These are phyloP conservation scores for Aureobasidium sp. DNA, from an alignment of 2,329 filamentous ascomycete species.

Conservation along the genomic window DNA sequence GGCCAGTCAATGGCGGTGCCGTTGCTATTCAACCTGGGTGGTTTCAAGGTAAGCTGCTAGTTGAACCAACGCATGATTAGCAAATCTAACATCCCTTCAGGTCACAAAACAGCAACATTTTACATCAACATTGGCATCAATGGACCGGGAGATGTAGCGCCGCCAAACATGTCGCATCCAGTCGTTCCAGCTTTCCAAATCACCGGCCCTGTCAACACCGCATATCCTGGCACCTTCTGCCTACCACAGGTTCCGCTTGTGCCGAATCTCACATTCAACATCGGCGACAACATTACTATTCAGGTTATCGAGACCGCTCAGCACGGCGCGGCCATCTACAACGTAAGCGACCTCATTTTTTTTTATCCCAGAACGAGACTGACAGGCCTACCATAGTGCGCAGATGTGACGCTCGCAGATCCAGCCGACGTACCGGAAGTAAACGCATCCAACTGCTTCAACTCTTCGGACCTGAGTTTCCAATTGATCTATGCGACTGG, in stretches of 20 bases:
- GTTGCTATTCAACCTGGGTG: slow-evolving; percentile 87
- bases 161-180: slow-evolving; percentile 76
- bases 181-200: slow-evolving; percentile 80
- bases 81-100: not conserved
- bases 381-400: slow-evolving; percentile 55
- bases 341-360: slow-evolving; percentile 44
- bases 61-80: not conserved
- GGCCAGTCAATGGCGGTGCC: slow-evolving; percentile 83
- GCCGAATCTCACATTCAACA: slow-evolving; percentile 56
- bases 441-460: slow-evolving; percentile 79
- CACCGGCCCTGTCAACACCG: slow-evolving; percentile 67
- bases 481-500: slow-evolving; percentile 61
- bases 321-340: slow-evolving; percentile 76
- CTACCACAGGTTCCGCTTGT: slow-evolving; percentile 84
- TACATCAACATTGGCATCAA: slow-evolving; percentile 86
- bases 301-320: slow-evolving; percentile 76
- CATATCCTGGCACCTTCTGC: slow-evolving; percentile 73
- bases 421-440: slow-evolving; percentile 68
- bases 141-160: slow-evolving; percentile 39
- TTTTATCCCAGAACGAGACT: not conserved
- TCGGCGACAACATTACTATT: slow-evolving; percentile 85
- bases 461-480: slow-evolving; percentile 69
- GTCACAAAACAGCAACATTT: slow-evolving; percentile 71
- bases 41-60: slow-evolving; percentile 56
- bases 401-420: slow-evolving; percentile 86